These are phyloP conservation scores for Monilinia polystroma DNA, from an alignment of 2,329 filamentous ascomycete genomes.

Conservation along the genomic window DNA sequence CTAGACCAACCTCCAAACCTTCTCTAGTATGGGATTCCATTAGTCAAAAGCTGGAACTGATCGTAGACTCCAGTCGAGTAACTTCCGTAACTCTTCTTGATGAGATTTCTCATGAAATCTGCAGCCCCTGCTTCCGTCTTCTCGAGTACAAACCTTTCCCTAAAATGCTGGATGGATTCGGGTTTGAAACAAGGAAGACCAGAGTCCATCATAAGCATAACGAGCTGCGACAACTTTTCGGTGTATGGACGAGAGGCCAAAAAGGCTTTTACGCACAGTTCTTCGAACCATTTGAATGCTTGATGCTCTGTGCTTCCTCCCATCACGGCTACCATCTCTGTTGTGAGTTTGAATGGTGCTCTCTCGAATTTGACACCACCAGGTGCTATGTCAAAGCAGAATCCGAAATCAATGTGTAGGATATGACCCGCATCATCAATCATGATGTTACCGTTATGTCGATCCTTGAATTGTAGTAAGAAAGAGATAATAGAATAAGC, in stretches of 20 bases:
- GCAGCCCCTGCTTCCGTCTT: conserved; percentile 90
- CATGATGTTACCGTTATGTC: conserved; percentile 99
- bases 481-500: conserved; percentile 97
- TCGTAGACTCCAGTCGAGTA: conserved; percentile 95
- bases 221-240: conserved; percentile 85
- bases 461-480: conserved; percentile 96
- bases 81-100: conserved; percentile 86
- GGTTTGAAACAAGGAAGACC: conserved; percentile 98
- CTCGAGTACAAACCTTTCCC: conserved; percentile 87
- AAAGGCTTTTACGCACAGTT: conserved; percentile 94
- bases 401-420: conserved; percentile 97
- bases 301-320: conserved; percentile 82
- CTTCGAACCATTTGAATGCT: conserved; percentile 93
- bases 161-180: conserved; percentile 89
- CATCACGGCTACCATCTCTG: conserved; percentile 99
- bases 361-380: conserved; percentile 97
- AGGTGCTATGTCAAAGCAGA: conserved; percentile 98
- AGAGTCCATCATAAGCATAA: conserved; percentile 92
- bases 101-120: conserved; percentile 86
- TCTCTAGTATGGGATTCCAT: conserved; percentile 80
- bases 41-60: conserved; percentile 95
- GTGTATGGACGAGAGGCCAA: conserved; percentile 81
- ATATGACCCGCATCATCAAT: conserved; percentile 96
- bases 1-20: neutral
- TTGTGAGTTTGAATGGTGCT: conserved; percentile 95